Evolutionary conservation across 2,329 filamentous ascomycete genomes (phyloP).

Genomic region (Dothistroma septosporum): DNA sequence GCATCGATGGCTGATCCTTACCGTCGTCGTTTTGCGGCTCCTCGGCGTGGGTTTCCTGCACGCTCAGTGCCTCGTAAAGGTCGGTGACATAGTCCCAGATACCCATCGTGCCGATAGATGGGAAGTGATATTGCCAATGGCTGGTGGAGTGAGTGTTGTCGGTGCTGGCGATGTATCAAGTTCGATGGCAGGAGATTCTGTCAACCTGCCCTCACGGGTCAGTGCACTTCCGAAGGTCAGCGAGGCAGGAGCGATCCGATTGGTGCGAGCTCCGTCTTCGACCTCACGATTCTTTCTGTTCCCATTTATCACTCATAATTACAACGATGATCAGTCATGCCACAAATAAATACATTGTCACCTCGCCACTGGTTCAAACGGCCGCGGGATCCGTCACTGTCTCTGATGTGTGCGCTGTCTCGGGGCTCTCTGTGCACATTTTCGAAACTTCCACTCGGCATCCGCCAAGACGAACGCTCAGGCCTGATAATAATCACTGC

Average conservation of each 20-base stretch:
- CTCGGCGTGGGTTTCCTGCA: conserved; percentile 58
- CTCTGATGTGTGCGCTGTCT: too few species aligned
- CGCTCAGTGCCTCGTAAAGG: conserved; percentile 62
- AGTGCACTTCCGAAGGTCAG: background rate
- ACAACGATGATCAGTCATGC: too few species aligned
- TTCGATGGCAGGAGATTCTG: conserved; percentile 7
- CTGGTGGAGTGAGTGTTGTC: conserved; percentile 16
- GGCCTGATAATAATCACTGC: too few species aligned
- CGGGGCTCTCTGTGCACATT: too few species aligned
- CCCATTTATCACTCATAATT: background rate
- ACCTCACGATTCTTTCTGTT: background rate
- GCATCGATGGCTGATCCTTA: conserved; percentile 18
- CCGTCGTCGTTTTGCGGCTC: conserved; percentile 48
- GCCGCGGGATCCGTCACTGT: too few species aligned
- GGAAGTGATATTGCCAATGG: conserved; percentile 22
- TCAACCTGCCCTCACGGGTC: background rate
- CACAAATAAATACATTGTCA: too few species aligned
- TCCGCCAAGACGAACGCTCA: too few species aligned
- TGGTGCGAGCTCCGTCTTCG: background rate
- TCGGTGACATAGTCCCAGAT: conserved; percentile 62
- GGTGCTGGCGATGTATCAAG: background rate
- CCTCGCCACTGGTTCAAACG: too few species aligned
- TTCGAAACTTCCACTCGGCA: too few species aligned
- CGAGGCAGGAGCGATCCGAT: background rate
- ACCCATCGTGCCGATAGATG: conserved; percentile 49